These are phyloP conservation scores for Tolypocladium paradoxum DNA, from an alignment of 2,329 filamentous ascomycete genomes.

Conservation along the genomic window DNA sequence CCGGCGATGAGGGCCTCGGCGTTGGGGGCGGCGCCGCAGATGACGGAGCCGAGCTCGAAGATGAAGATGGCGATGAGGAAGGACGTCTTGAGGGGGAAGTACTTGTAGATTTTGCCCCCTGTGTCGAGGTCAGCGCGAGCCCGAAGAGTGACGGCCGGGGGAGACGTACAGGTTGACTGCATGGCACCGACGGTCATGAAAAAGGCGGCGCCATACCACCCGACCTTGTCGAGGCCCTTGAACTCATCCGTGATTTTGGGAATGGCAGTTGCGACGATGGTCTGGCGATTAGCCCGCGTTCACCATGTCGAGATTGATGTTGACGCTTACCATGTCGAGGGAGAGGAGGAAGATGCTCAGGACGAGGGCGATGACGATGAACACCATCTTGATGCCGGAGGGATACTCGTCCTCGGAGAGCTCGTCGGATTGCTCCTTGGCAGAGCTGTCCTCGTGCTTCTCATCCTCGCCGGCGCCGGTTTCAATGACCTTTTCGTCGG, in stretches of 20 bases:
- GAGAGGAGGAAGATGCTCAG: constrained; percentile 38
- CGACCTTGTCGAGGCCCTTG: constrained; percentile 38
- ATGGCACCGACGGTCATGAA: constrained; percentile 36
- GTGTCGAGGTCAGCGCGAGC: constrained; percentile 19
- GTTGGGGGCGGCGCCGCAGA: not conserved
- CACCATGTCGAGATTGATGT: too few species aligned
- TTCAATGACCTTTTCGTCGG: constrained; percentile 13
- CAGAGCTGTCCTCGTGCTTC: constrained; percentile 4
- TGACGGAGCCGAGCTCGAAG: not conserved
- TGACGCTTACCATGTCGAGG: constrained; percentile 31
- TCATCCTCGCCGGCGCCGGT: constrained; percentile 3
- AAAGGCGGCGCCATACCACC: constrained; percentile 49
- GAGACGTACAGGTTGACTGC: constrained; percentile 30
- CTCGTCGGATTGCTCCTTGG: constrained; percentile 5
- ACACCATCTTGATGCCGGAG: constrained; percentile 24
- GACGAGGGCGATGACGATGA: constrained; percentile 35
- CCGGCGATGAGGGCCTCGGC: constrained; percentile 14
- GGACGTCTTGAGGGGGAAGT: not conserved
- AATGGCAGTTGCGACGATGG: constrained; percentile 46
- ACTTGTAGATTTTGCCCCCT: constrained; percentile 7
- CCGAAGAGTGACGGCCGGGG: too few species aligned
- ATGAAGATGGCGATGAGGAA: not conserved
- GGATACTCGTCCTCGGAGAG: constrained; percentile 26
- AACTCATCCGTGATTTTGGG: constrained; percentile 45
- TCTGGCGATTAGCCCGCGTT: constrained; percentile 21